Evolutionary conservation across 768 basidiomycete species (phyloP).

Genomic region (Tylopilus plumbeoviolaceoides): DNA sequence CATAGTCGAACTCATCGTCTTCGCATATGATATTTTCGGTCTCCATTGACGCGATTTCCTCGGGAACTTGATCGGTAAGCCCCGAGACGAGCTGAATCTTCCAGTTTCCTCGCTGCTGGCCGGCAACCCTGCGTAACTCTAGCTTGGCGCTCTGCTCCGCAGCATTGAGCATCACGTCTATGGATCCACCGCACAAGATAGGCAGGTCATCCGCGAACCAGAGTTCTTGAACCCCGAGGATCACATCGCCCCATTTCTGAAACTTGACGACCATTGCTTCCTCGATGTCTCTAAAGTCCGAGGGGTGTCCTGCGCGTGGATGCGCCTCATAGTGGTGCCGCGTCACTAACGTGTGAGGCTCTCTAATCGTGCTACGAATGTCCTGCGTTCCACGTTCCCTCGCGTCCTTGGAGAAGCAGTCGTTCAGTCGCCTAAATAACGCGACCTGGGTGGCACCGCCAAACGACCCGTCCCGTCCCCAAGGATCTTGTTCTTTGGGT

Average conservation of each 20-base stretch:
- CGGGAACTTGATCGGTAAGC: constrained; percentile 4
- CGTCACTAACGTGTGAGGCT: constrained; percentile 45
- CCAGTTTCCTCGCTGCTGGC: constrained; percentile 27
- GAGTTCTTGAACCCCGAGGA: constrained; percentile 41
- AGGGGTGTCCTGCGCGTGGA: constrained; percentile 40
- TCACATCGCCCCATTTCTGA: constrained; percentile 47
- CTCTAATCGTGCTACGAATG: constrained; percentile 7
- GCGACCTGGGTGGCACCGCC: constrained; percentile 70
- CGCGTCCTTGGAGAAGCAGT: constrained; percentile 26
- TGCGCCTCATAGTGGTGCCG: constrained; percentile 52
- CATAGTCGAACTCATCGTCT: constrained; percentile 19
- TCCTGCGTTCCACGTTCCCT: constrained; percentile 21
- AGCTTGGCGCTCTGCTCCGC: constrained; percentile 25
- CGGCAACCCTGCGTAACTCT: constrained; percentile 17
- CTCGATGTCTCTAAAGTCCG: constrained; percentile 44
- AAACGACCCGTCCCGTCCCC: constrained; percentile 62
- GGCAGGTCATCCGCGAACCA: constrained; percentile 44
- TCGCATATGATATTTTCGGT: constrained; percentile 14
- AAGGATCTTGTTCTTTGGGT: constrained; percentile 58
- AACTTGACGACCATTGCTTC: constrained; percentile 48
- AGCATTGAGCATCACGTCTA: constrained; percentile 26
- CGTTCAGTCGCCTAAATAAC: constrained; percentile 50
- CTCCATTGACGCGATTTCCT: constrained; percentile 8
- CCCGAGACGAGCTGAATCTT: constrained; percentile 25
- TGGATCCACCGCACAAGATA: constrained; percentile 32